Evolutionary conservation across 179 eudicot species (phyloP), one percentile per base, ranked within the genome.

Genomic region (Spinacia oleracea): DNA sequence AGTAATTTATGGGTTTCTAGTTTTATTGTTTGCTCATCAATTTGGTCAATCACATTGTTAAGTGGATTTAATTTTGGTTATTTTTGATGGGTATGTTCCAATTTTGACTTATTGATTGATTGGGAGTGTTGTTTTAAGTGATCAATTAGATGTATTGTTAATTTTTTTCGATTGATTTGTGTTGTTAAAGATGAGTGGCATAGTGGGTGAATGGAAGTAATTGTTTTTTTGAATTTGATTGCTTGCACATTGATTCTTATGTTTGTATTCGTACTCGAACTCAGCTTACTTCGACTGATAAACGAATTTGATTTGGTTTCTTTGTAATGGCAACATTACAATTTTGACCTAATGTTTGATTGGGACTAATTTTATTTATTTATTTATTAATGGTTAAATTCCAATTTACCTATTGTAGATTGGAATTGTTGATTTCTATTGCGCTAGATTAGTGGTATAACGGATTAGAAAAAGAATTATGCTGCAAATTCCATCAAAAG

Each of bases 1-100:
- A 8, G 5, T 15, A 42, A 12, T 10, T 77, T 51, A 73, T 74
- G 58, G 67, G 72, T 53, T 64, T 75, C 25, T n/a, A 34, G 15
- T 70, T 59, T 7, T 18, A 0, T 20, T 29, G 23, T 11, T 46
- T 32, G 12, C 18, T 35, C 23, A 53, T 53, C 58, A 53, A 53
- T 53, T 53, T 53, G 58, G 53, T 48, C 15, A 48, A 2, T 48
- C 15, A 48, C 20, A 53, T 53, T 53, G 58, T 5, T 53, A 4
- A 53, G 20, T 20, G 62, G 23, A 16, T 35, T 50, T 38, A 4
- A 72, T 70, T 43, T 14, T 9, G 35, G 8, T 78, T 55, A 1
- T 62, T 16, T 35, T 35, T 21, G 0, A 42, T 58, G 43, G 27
- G 45, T n/a, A 27, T 43, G 14, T 27, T 70, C 12, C 35, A 20